Conservation (phyloP, 2,329 filamentous ascomycete genomes). For the Botryotinia narcissicola region DNA sequence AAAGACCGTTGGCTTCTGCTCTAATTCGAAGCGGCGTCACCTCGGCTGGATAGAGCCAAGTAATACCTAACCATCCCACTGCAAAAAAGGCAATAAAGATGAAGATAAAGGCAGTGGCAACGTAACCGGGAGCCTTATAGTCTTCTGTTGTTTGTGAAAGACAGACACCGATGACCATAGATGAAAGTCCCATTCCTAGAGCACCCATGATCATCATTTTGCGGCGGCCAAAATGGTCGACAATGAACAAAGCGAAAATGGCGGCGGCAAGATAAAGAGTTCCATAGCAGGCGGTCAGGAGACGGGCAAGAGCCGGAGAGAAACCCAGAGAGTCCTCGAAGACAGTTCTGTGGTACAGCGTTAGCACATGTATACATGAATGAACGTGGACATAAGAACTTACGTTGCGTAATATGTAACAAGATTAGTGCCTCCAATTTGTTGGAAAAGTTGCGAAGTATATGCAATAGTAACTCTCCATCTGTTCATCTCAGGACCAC, state of each 20-base stretch:
- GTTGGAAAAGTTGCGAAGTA: slow-evolving; percentile 52
- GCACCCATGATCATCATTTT: slow-evolving; percentile 50
- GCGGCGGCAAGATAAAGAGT: slow-evolving; percentile 62
- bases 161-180: slow-evolving; percentile 46
- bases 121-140: slow-evolving; percentile 34
- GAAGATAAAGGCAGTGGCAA: slow-evolving; percentile 42
- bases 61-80: slow-evolving; percentile 52
- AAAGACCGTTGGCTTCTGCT: slow-evolving; percentile 57
- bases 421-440: slow-evolving; percentile 46
- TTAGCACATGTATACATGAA: neutral
- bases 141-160: slow-evolving; percentile 52
- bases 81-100: slow-evolving; percentile 55
- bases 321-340: slow-evolving; percentile 61
- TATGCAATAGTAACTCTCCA: slow-evolving; percentile 52
- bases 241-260: slow-evolving; percentile 57
- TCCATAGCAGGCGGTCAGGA: slow-evolving; percentile 35
- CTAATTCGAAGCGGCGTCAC: slow-evolving; percentile 52
- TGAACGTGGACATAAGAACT: slow-evolving; percentile 40
- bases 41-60: slow-evolving; percentile 55
- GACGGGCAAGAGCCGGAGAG: slow-evolving; percentile 44
- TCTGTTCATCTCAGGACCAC: slow-evolving; percentile 49
- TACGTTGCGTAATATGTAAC: slow-evolving; percentile 52
- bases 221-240: slow-evolving; percentile 51
- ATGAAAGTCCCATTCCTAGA: slow-evolving; percentile 61
- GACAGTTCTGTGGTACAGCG: slow-evolving; percentile 45